Evolutionary conservation across 306 rosid species (phyloP), one percentile per base, ranked within the genome.

Genomic region (Oemleria cerasiformis): DNA sequence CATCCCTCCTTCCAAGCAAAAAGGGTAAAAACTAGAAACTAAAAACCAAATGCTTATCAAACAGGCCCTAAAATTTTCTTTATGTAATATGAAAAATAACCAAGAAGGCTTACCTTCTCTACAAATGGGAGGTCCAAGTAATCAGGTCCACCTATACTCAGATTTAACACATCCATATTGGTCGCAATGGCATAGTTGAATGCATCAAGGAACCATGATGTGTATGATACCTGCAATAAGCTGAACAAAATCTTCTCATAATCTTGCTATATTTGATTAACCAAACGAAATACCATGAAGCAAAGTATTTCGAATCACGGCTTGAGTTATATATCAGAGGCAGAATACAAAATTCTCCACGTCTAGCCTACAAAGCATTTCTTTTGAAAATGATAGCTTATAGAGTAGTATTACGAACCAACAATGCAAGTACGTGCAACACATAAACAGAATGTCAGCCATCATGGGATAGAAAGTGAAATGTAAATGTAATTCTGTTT

Each of bases 131-230:
- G 97, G 90, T 94, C 99, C 86, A 91, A 65, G 78, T 89, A 94
- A 84, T 91, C 99, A 71, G 99, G 99, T 78, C 99, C 99, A 72
- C 99, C 99, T 30, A 94, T 94, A 71, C 99, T 94, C 86, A 94
- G 84, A 84, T 94, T 94, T 63, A 94, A 80, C 48, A 94, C 99
- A 81, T 94, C 99, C 91, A 94, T 94, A 71, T 89, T 67, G 72
- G 95, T 91, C 48, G 99, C 92, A 76, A 94, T 94, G 38, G 99
- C 99, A 77, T 94, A 91, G 87, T 94, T 94, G 88, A 94, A 94
- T 57, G 99, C 97, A 72, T 94, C 99, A 84, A 94, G 99, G 87
- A 94, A 94, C 99, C 99, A 94, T 49, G 97, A 94, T 69, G 99
- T 91, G 81, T 91, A 94, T 40, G 97, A 89, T 60, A 94, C 99